A percentile compares a stretch with the other conserved stretches of the same genome.
Evolutionary conservation across 2,329 filamentous ascomycete genomes (phyloP).

Genomic region (Juglanconis sp.): DNA sequence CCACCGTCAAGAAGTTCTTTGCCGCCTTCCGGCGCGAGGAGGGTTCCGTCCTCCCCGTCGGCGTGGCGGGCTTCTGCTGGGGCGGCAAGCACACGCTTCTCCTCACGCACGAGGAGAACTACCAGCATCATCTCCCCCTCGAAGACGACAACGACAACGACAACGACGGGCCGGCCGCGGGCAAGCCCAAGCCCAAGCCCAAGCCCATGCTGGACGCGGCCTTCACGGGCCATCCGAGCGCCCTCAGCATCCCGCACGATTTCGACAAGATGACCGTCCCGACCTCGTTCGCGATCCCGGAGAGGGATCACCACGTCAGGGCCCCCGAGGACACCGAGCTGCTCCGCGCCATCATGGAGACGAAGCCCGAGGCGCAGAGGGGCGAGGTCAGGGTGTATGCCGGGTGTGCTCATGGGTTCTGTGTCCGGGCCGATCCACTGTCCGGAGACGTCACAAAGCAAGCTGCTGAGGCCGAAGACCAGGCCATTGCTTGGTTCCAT

Average conservation of each 20-base stretch:
- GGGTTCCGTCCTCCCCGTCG: slow-evolving; percentile 36
- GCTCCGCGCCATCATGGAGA: slow-evolving; percentile 34
- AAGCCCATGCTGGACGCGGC: slow-evolving; percentile 46
- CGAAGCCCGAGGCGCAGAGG: slow-evolving; percentile 28
- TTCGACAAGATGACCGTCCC: slow-evolving; percentile 42
- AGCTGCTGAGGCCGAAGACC: slow-evolving; percentile 30
- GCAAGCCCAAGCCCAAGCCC: slow-evolving; percentile 17
- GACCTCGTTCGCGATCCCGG: slow-evolving; percentile 43
- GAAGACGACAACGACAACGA: no score
- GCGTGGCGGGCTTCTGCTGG: slow-evolving; percentile 61
- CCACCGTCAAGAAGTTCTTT: slow-evolving; percentile 35
- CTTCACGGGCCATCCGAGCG: slow-evolving; percentile 52
- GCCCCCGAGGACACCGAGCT: slow-evolving; percentile 32
- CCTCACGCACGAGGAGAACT: slow-evolving; percentile 37
- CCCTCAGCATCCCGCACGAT: slow-evolving; percentile 45
- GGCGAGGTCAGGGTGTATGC: slow-evolving; percentile 37
- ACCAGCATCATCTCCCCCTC: no score
- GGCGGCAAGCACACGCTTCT: slow-evolving; percentile 53
- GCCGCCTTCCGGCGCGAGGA: slow-evolving; percentile 33
- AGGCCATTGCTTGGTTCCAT: slow-evolving; percentile 33
- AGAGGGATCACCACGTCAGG: slow-evolving; percentile 36
- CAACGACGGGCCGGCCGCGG: no score
- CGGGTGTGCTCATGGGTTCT: slow-evolving; percentile 40
- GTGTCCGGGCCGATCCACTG: slow-evolving; percentile 30
- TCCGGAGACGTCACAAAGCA: slow-evolving; percentile 25